Percentiles rank a stretch among this genome's conserved stretches.
Evolutionary conservation across 1,284 basidiomycete species (phyloP).

Genomic region (Heterobasidion irregulare): DNA sequence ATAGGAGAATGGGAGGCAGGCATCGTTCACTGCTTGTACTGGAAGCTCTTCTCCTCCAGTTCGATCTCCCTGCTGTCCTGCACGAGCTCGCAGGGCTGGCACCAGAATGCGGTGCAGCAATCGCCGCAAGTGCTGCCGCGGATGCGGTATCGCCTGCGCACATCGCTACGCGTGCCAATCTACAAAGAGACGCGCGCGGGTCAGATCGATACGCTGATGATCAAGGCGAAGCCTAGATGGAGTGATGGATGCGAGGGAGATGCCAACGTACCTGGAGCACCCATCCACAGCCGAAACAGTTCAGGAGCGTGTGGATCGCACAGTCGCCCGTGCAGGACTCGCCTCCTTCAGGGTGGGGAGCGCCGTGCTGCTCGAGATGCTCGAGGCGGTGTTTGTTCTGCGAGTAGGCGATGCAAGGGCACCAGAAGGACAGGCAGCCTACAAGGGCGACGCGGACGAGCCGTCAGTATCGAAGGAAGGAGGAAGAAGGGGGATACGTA

Average conservation of each 20-base stretch:
- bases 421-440: constrained; percentile 26
- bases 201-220: neutral
- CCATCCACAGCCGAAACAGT: constrained; percentile 23
- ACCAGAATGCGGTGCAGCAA: constrained; percentile 32
- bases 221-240: neutral
- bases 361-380: constrained; percentile 23
- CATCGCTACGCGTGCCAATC: constrained; percentile 29
- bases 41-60: constrained; percentile 35
- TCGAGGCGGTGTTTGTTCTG: constrained; percentile 29
- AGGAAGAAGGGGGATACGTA: constrained; percentile 12
- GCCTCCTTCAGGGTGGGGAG: constrained; percentile 16
- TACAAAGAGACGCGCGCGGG: constrained; percentile 10
- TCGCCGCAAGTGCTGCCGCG: constrained; percentile 30
- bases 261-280: constrained; percentile 29
- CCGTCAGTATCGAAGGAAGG: too few species aligned
- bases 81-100: constrained; percentile 37
- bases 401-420: constrained; percentile 31
- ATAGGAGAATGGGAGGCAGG: too few species aligned
- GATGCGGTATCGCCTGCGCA: constrained; percentile 38
- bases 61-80: constrained; percentile 40
- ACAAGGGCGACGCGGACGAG: too few species aligned
- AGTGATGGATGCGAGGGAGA: neutral
- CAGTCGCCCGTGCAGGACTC: constrained; percentile 1
- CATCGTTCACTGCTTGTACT: neutral
- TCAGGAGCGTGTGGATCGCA: constrained; percentile 10